Conservation (phyloP, 108 stramenopile species). For the Stephanodiscus minutulus region DNA sequence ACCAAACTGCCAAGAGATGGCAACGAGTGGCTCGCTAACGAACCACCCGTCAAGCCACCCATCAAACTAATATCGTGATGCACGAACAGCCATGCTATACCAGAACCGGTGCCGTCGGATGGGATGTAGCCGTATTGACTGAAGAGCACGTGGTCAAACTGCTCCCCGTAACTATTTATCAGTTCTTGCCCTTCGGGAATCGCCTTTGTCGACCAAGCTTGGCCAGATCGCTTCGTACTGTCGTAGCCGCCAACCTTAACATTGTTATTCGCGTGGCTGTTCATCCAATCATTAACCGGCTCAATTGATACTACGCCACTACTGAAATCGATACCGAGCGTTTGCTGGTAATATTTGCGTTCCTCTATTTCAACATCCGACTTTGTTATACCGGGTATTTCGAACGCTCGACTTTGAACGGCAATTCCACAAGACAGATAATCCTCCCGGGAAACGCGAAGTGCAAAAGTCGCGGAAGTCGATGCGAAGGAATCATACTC, state of each 20-base stretch:
- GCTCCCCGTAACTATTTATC: conserved; percentile 9
- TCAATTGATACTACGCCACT: conserved; percentile 13
- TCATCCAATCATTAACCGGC: conserved; percentile 21
- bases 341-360: not conserved
- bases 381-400: conserved; percentile 4
- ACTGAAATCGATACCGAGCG: conserved; percentile 15
- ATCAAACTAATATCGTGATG: conserved; percentile 9
- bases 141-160: conserved; percentile 15
- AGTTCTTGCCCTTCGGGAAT: conserved; percentile 14
- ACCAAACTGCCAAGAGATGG: conserved; percentile 4
- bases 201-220: conserved; percentile 16
- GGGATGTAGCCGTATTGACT: conserved; percentile 20
- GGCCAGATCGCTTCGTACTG: conserved; percentile 1
- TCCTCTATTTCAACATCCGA: conserved; percentile 12
- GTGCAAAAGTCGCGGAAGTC: conserved; percentile 17
- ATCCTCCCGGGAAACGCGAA: conserved; percentile 7
- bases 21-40: not conserved
- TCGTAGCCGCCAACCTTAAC: conserved; percentile 20
- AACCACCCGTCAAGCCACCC: not conserved
- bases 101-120: conserved; percentile 9
- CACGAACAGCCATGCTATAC: conserved; percentile 5
- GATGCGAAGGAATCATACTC: conserved; percentile 21
- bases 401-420: conserved; percentile 19
- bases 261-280: conserved; percentile 19
- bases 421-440: conserved; percentile 20